These are phyloP conservation scores for Pleurotus citrinopileatus DNA, from an alignment of 768 basidiomycete species.

Conservation along the genomic window DNA sequence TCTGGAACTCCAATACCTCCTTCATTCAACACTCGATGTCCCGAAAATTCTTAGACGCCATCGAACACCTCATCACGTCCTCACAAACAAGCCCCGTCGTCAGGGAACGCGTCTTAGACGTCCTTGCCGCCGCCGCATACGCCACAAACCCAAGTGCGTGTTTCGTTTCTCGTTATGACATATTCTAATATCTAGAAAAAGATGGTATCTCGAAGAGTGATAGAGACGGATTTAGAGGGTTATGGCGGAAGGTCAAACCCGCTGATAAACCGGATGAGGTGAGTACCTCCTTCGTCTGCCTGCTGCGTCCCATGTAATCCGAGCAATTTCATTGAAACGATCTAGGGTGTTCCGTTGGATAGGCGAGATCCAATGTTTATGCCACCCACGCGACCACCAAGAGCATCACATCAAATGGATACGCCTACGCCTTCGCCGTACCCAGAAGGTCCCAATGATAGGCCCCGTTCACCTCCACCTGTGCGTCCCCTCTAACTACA, in stretches of 20 bases:
- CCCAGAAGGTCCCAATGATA: not conserved
- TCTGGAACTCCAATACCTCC: conserved; percentile 71
- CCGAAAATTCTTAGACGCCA: conserved; percentile 75
- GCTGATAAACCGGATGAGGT: conserved; percentile 80
- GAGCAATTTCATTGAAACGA: not conserved
- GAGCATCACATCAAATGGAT: conserved; percentile 35
- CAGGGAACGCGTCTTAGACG: conserved; percentile 74
- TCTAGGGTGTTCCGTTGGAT: conserved; percentile 73
- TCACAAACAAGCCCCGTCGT: conserved; percentile 75
- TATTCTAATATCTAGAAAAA: not conserved
- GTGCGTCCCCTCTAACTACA: not conserved
- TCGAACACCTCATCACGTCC: conserved; percentile 70
- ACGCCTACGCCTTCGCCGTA: conserved; percentile 28
- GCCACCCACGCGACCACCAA: conserved; percentile 44
- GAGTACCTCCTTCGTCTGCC: conserved; percentile 12
- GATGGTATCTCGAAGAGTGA: conserved; percentile 17
- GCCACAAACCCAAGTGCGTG: conserved; percentile 45
- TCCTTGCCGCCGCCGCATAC: conserved; percentile 80
- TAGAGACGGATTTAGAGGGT: conserved; percentile 56
- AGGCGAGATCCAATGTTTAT: conserved; percentile 79
- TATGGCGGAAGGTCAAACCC: conserved; percentile 83
- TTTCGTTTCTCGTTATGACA: not conserved
- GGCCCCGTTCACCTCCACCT: not conserved
- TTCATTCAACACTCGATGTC: conserved; percentile 70
- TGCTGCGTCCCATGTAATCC: not conserved